A percentile compares a stretch with the other conserved stretches of the same genome.
These are phyloP conservation scores for Aspergillus sp. DNA, from an alignment of 2,329 filamentous ascomycete species.

Conservation along the genomic window DNA sequence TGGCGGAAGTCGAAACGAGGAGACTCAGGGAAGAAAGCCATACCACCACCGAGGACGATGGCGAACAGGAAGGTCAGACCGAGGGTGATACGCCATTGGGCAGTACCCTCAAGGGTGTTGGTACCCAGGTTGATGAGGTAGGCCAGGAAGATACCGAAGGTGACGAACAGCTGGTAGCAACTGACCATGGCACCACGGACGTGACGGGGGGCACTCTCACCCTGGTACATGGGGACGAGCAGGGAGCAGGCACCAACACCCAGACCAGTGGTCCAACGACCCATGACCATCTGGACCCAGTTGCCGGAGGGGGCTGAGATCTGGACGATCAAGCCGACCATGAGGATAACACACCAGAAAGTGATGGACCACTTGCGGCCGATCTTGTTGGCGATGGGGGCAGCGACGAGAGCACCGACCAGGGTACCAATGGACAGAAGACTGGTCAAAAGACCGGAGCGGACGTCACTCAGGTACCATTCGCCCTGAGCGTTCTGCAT, in stretches of 20 bases:
- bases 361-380: slow-evolving; percentile 48
- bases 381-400: slow-evolving; percentile 44
- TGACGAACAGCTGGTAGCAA: slow-evolving; percentile 53
- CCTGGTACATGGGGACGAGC: slow-evolving; percentile 50
- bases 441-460: slow-evolving; percentile 46
- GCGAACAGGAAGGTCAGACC: slow-evolving; percentile 61
- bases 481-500: slow-evolving; percentile 31
- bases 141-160: slow-evolving; percentile 49
- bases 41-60: slow-evolving; percentile 56
- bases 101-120: slow-evolving; percentile 41
- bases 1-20: slow-evolving; percentile 61
- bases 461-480: slow-evolving; percentile 42
- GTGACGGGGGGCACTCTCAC: slow-evolving; percentile 49
- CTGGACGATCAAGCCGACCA: slow-evolving; percentile 46
- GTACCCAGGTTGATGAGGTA: slow-evolving; percentile 51
- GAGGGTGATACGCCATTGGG: slow-evolving; percentile 54
- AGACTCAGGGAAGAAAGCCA: slow-evolving; percentile 58
- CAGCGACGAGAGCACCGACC: slow-evolving; percentile 43
- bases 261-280: slow-evolving; percentile 47
- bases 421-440: slow-evolving; percentile 48
- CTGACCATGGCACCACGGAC: slow-evolving; percentile 50
- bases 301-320: slow-evolving; percentile 40
- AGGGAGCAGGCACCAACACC: slow-evolving; percentile 49
- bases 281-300: slow-evolving; percentile 48
- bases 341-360: slow-evolving; percentile 44